phyloP scores from a whole-genome alignment of 2,329 filamentous ascomycete species.

The Apiospora arundinis region DNA sequence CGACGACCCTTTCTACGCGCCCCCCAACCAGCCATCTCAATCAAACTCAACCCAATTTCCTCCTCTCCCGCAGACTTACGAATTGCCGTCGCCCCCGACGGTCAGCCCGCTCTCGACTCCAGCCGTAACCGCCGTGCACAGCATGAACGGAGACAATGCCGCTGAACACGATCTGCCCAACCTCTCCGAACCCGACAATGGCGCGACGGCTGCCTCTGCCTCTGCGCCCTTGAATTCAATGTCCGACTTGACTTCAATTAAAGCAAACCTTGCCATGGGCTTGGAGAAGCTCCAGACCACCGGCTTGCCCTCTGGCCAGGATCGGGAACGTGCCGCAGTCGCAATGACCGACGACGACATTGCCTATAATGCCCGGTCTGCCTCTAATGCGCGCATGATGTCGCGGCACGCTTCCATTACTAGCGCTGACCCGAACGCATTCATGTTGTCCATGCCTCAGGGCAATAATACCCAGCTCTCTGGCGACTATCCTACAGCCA shows the following conservation, averaged over 20 bases:
- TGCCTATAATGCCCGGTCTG: conserved; percentile 32
- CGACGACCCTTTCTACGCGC: conserved; percentile 12
- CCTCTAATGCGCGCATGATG: conserved; percentile 26
- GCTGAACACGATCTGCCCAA: conserved; percentile 34
- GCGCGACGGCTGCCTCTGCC: conserved; percentile 8
- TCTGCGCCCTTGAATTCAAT: conserved; percentile 24
- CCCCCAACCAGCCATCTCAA: not conserved
- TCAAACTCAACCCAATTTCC: not conserved
- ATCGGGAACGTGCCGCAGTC: conserved; percentile 34
- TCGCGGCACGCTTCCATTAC: conserved; percentile 32
- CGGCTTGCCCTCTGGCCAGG: conserved; percentile 23
- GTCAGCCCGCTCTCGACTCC: conserved; percentile 45
- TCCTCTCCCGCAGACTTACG: conserved; percentile 1
- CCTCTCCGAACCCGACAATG: conserved; percentile 28
- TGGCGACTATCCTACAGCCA: conserved; percentile 35
- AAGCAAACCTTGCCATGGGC: conserved; percentile 11
- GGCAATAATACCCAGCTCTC: conserved; percentile 32
- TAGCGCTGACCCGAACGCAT: conserved; percentile 40
- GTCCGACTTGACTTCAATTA: conserved; percentile 15
- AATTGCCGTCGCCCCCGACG: conserved; percentile 41
- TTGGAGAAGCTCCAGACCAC: conserved; percentile 24
- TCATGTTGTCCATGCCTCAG: conserved; percentile 40
- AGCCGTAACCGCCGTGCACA: conserved; percentile 35
- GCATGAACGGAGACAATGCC: conserved; percentile 38
- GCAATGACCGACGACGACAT: conserved; percentile 42